A percentile compares a stretch with the other conserved stretches of the same genome.
Evolutionary conservation across 257 asterid genomes (phyloP).

Genomic region (Nicotiana tabacum): DNA sequence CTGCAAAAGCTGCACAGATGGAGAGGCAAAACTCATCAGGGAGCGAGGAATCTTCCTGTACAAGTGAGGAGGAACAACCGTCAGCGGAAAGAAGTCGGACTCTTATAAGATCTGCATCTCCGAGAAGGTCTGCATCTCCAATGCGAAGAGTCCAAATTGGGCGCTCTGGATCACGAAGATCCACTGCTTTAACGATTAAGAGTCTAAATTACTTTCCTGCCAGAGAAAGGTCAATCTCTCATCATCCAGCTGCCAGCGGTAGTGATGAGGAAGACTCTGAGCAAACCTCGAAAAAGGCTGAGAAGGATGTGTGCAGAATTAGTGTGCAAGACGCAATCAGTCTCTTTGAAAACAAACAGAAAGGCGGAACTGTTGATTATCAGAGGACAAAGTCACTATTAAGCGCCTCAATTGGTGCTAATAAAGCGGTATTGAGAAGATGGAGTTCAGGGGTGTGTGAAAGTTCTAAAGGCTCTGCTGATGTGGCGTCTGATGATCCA

Average conservation of each 20-base stretch:
- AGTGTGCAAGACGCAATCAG: constrained; percentile 93
- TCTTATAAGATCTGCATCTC: constrained; percentile 72
- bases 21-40: constrained; percentile 86
- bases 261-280: constrained; percentile 62
- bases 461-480: constrained; percentile 30
- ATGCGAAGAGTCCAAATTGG: constrained; percentile 97
- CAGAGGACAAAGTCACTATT: constrained; percentile 50
- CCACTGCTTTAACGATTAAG: constrained; percentile 85
- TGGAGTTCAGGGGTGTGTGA: constrained; percentile 89
- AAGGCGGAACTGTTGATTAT: constrained; percentile 50
- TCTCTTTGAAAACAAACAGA: constrained; percentile 93
- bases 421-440: constrained; percentile 83
- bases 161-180: constrained; percentile 83
- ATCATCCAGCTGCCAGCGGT: constrained; percentile 36
- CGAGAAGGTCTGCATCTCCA: constrained; percentile 97
- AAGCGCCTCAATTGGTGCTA: constrained; percentile 51
- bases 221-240: constrained; percentile 49
- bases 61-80: constrained; percentile 72
- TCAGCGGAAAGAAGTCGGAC: constrained; percentile 73
- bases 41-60: constrained; percentile 61
- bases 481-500: constrained; percentile 31
- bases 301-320: constrained; percentile 53
- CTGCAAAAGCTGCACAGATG: constrained; percentile 78
- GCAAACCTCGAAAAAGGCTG: constrained; percentile 51
- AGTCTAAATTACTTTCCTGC: constrained; percentile 64